These are phyloP conservation scores for Hirsutella thompsonii DNA, from an alignment of 2,329 filamentous ascomycete species.

Conservation along the genomic window DNA sequence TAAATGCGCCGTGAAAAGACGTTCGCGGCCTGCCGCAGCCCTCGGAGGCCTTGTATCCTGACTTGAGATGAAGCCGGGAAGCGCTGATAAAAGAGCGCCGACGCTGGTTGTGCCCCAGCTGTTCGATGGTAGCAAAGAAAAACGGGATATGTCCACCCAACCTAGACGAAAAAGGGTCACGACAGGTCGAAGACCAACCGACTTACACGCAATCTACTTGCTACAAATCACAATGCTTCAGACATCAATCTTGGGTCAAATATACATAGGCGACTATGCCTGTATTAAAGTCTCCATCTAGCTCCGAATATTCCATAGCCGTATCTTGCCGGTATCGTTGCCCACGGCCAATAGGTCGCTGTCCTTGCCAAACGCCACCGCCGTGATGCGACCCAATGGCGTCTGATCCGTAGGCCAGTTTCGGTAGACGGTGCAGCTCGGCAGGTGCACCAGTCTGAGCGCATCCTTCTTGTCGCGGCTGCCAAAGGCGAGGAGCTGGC, in stretches of 20 bases:
- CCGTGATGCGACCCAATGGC: slow-evolving; percentile 70
- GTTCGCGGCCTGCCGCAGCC: too few relatives aligned
- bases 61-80: too few relatives aligned
- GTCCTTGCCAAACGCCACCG: slow-evolving; percentile 53
- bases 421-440: slow-evolving; percentile 83
- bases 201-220: too few relatives aligned
- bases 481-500: slow-evolving; percentile 77
- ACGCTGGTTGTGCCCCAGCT: too few relatives aligned
- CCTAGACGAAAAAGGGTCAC: too few relatives aligned
- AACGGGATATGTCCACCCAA: too few relatives aligned
- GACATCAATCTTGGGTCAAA: neutral
- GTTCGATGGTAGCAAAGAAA: too few relatives aligned
- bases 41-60: too few relatives aligned
- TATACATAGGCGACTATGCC: neutral
- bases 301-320: slow-evolving; percentile 76
- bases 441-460: slow-evolving; percentile 75
- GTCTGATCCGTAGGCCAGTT: slow-evolving; percentile 95
- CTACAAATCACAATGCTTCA: too few relatives aligned
- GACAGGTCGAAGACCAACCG: too few relatives aligned
- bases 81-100: too few relatives aligned
- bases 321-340: slow-evolving; percentile 79
- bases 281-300: slow-evolving; percentile 21
- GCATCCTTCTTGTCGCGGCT: slow-evolving; percentile 83
- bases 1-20: too few relatives aligned
- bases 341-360: slow-evolving; percentile 69